Conservation (phyloP, 352 stramenopile species). For the Chrysophaeum taylorii region DNA sequence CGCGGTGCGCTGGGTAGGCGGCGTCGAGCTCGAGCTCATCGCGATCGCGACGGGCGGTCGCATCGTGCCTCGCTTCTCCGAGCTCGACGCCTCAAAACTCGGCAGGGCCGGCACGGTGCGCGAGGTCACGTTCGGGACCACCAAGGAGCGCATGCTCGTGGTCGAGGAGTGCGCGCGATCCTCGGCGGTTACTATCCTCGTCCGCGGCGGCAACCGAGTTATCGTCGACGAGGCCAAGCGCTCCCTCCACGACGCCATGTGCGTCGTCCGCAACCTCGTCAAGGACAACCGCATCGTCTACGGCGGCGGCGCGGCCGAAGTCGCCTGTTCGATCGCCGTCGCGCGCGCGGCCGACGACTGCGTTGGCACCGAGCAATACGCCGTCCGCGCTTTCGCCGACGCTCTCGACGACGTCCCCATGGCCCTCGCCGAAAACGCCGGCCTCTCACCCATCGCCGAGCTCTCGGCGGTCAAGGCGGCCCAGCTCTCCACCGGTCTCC, state of each 20-base stretch:
- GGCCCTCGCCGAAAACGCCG: constrained; percentile 96
- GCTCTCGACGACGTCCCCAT: constrained; percentile 98
- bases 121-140: constrained; percentile 94
- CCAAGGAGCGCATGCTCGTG: constrained; percentile 81
- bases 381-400: constrained; percentile 95
- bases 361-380: constrained; percentile 83
- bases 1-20: constrained; percentile 95
- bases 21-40: constrained; percentile 99
- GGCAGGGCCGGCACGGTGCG: constrained; percentile 80
- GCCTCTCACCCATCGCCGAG: constrained; percentile 91
- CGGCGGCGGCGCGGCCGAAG: constrained; percentile 90
- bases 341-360: constrained; percentile 58
- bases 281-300: constrained; percentile 99
- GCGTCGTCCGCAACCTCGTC: constrained; percentile 97
- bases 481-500: constrained; percentile 79
- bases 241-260: constrained; percentile 99
- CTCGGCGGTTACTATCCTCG: constrained; percentile 94
- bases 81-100: constrained; percentile 92
- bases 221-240: constrained; percentile 97
- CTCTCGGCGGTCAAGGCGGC: constrained; percentile 89
- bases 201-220: constrained; percentile 98
- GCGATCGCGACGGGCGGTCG: constrained; percentile 95
- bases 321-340: constrained; percentile 91
- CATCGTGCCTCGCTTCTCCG: constrained; percentile 95
- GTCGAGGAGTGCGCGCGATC: constrained; percentile 96